phyloP scores from a whole-genome alignment of 225 moss, liverwort and hornwort species.

The Marchantia polymorpha region DNA sequence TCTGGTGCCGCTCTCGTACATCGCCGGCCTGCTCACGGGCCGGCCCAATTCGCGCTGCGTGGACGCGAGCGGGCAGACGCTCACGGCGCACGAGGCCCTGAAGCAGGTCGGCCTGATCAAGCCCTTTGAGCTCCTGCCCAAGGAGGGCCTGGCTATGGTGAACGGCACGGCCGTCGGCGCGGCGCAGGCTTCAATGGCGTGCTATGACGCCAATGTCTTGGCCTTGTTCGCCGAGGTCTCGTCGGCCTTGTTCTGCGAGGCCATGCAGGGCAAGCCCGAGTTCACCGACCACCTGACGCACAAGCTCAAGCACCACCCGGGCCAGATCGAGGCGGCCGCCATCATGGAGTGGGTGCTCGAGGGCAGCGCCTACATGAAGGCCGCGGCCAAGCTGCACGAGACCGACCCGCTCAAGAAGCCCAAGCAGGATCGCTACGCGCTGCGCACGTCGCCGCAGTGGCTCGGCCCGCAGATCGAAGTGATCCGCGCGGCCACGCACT shows the following conservation, averaged over 20 bases:
- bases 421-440: slow-evolving; percentile 52
- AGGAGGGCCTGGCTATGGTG: slow-evolving; percentile 64
- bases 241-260: slow-evolving; percentile 54
- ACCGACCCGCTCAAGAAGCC: slow-evolving; percentile 55
- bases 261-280: slow-evolving; percentile 40
- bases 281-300: slow-evolving; percentile 43
- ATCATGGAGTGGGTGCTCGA: slow-evolving; percentile 46
- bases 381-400: slow-evolving; percentile 31
- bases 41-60: slow-evolving; percentile 57
- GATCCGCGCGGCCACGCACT: slow-evolving; percentile 17
- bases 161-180: slow-evolving; percentile 67
- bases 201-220: slow-evolving; percentile 67
- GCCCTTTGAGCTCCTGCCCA: slow-evolving; percentile 60
- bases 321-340: slow-evolving; percentile 46
- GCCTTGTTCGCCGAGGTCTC: slow-evolving; percentile 56
- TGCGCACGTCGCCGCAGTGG: slow-evolving; percentile 62
- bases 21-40: slow-evolving; percentile 57
- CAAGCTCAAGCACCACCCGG: slow-evolving; percentile 46
- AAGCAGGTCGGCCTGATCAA: slow-evolving; percentile 49
- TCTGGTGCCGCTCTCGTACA: slow-evolving; percentile 41
- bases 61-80: slow-evolving; percentile 43
- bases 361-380: slow-evolving; percentile 43
- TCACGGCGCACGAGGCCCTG: slow-evolving; percentile 52
- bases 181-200: slow-evolving; percentile 55
- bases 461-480: slow-evolving; percentile 58